Evolutionary conservation across 768 basidiomycete species (phyloP), one percentile per base, ranked within the genome.

Genomic region (Boletus patriciae): DNA sequence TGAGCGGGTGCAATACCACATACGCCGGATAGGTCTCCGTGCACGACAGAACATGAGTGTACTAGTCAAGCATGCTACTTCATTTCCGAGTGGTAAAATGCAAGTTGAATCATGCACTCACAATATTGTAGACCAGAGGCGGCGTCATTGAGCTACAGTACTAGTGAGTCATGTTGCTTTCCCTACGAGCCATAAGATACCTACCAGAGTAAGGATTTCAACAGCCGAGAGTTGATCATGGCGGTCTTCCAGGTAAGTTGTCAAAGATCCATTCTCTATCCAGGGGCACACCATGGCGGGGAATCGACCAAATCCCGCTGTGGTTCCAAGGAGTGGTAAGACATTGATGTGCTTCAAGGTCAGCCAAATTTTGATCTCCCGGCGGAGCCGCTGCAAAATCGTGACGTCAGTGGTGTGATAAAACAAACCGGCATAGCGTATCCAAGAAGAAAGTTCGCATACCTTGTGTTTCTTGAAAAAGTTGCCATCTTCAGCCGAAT

Each of bases 271-370:
- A 21, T 72, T 56, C 2, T 68, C 66, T 18, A 63, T 15, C 69
- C 69, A 70, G 10, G 71, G 70, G 16, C 60, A 73, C 15, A 73
- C 54, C 65, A 70, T 69, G 8, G 72, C 70, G 16, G 64, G 52
- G 34, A 63, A 62, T 12, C 58, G 66, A 23, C 71, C 72, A 47
- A 67, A 71, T 29, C 60, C 70, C 16, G 59, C 15, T 46, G 68
- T 15, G 58, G 49, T 56, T 13, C 60, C 60, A 19, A 61, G 42
- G 10, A 62, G 50, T 10, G 52, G 60, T n/a, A 62, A 18, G 5
- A 73, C 55, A 46, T 73, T 70, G 15, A 46, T 25, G 41, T 73
- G 70, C 3, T 57, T 25, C 13, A 73, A 50, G 13, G 38, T 18
- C 42, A 62, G 58, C 71, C 71, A 73, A 18, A 70, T 55, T 31